Evolutionary conservation across 805 yeast genomes (phyloP).

Genomic region (Ascoidea asiatica): DNA sequence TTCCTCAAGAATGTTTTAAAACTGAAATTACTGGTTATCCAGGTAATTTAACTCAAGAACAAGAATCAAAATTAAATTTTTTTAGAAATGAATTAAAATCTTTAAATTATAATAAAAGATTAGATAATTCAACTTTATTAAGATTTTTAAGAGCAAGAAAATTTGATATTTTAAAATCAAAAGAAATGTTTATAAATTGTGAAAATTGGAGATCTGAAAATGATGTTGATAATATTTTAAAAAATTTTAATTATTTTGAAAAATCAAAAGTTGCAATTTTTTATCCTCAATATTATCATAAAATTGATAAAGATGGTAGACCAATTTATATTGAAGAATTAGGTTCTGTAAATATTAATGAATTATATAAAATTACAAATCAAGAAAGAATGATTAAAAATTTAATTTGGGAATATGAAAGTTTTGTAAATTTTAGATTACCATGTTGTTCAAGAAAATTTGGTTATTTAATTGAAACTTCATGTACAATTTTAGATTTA

Average conservation of each 20-base stretch:
- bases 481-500: slow-evolving; percentile 90
- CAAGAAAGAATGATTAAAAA: slow-evolving; percentile 94
- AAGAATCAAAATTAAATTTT: slow-evolving; percentile 42
- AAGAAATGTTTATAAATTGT: slow-evolving; percentile 72
- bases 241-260: slow-evolving; percentile 86
- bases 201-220: slow-evolving; percentile 85
- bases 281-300: slow-evolving; percentile 96
- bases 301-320: slow-evolving; percentile 93
- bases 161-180: slow-evolving; percentile 71
- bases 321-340: slow-evolving; percentile 92
- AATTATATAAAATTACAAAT: slow-evolving; percentile 86
- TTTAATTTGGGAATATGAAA: slow-evolving; percentile 95
- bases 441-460: slow-evolving; percentile 88
- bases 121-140: slow-evolving; percentile 74
- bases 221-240: slow-evolving; percentile 76
- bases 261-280: slow-evolving; percentile 77
- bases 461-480: slow-evolving; percentile 77
- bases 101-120: slow-evolving; percentile 59
- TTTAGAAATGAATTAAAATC: slow-evolving; percentile 44
- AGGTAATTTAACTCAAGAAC: slow-evolving; percentile 62
- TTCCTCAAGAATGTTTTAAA: slow-evolving; percentile 56
- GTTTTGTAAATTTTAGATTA: slow-evolving; percentile 69
- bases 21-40: slow-evolving; percentile 65
- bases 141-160: slow-evolving; percentile 93
- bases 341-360: slow-evolving; percentile 79